Conservation (phyloP, 495 filamentous ascomycete genomes). For the Cercophora sp. region DNA sequence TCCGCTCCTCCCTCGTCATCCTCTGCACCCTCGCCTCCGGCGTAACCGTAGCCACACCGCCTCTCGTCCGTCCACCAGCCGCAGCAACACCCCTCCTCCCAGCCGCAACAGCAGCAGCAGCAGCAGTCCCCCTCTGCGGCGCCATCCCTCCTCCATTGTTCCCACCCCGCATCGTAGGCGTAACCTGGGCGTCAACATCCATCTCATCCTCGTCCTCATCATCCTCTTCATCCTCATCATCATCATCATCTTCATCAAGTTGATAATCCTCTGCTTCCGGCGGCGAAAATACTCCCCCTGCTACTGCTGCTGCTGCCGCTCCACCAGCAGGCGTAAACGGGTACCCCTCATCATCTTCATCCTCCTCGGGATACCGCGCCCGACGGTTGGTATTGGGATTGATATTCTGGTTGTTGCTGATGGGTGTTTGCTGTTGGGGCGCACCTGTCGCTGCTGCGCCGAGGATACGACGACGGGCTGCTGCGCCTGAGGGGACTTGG, state of each 20-base stretch:
- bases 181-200: constrained; percentile 17
- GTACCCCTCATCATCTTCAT: too few relatives aligned
- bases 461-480: too few relatives aligned
- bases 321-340: too few relatives aligned
- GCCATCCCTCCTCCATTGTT: not conserved
- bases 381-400: too few relatives aligned
- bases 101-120: not conserved
- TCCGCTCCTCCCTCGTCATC: constrained; percentile 32
- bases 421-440: too few relatives aligned
- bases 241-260: constrained; percentile 3
- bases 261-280: not conserved
- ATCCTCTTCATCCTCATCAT: constrained; percentile 22
- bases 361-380: too few relatives aligned
- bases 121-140: not conserved
- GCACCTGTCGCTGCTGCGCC: too few relatives aligned
- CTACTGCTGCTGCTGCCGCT: not conserved
- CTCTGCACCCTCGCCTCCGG: constrained; percentile 28
- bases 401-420: too few relatives aligned
- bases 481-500: too few relatives aligned
- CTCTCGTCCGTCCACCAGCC: constrained; percentile 20
- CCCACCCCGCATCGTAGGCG: not conserved
- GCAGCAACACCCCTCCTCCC: constrained; percentile 9
- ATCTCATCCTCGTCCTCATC: constrained; percentile 28
- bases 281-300: not conserved
- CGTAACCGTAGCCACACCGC: constrained; percentile 19